phyloP scores from a whole-genome alignment of 768 basidiomycete species.

The Tylopilus cervinicoccineus region DNA sequence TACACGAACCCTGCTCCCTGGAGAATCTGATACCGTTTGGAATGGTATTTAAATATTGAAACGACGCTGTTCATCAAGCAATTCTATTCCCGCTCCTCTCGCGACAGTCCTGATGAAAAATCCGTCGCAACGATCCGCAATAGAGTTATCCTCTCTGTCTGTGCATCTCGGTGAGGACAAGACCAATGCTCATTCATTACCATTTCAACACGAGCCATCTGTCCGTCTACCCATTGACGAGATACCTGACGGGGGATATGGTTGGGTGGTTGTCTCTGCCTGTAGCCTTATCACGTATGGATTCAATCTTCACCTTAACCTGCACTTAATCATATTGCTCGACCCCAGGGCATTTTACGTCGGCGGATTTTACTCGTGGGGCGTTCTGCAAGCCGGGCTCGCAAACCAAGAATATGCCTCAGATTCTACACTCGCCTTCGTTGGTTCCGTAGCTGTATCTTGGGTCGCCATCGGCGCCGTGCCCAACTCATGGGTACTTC shows the following conservation, averaged over 20 bases:
- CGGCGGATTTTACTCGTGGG: conserved; percentile 31
- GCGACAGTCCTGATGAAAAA: background rate
- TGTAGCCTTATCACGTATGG: conserved; percentile 29
- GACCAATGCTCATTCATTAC: background rate
- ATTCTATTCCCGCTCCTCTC: background rate
- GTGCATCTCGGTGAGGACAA: background rate
- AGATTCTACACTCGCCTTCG: conserved; percentile 31
- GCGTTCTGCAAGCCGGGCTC: conserved; percentile 29
- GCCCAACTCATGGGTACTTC: conserved; percentile 29
- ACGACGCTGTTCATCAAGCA: too few relatives aligned
- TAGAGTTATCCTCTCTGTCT: background rate
- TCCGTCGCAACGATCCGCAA: background rate
- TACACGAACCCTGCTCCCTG: too few relatives aligned
- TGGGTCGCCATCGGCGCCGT: conserved; percentile 29
- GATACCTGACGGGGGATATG: conserved; percentile 31
- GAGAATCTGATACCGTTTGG: too few relatives aligned
- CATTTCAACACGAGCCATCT: background rate
- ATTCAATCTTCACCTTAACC: background rate
- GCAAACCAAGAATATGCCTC: conserved; percentile 21
- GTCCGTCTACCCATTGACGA: conserved; percentile 3
- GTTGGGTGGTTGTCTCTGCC: conserved; percentile 30
- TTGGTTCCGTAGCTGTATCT: conserved; percentile 25
- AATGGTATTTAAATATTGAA: too few relatives aligned
- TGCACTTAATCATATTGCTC: background rate
- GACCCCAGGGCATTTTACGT: conserved; percentile 24